Evolutionary conservation across 1,139 yeast species (phyloP).

Genomic region (Nakaseomyces bracarensis): DNA sequence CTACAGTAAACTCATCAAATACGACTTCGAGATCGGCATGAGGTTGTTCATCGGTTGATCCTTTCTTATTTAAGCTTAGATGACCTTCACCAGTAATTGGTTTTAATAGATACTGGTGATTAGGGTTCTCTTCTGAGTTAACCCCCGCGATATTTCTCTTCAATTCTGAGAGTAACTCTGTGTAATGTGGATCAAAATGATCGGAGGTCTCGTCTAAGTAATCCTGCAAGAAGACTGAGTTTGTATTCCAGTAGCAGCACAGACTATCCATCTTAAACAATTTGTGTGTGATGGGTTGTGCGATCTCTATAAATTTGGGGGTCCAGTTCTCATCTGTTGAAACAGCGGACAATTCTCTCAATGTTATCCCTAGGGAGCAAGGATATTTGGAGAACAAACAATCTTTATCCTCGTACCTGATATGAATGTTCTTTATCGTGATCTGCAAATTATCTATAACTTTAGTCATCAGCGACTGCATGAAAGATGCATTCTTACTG

Average conservation of each 20-base stretch:
- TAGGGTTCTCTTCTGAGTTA: constrained; percentile 29
- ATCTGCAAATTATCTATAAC: constrained; percentile 89
- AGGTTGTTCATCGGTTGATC: constrained; percentile 61
- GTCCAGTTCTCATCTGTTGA: constrained; percentile 82
- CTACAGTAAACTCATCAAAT: constrained; percentile 82
- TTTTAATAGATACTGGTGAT: constrained; percentile 59
- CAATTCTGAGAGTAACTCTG: constrained; percentile 7
- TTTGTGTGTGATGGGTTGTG: constrained; percentile 64
- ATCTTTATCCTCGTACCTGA: constrained; percentile 76
- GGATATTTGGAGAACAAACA: constrained; percentile 58
- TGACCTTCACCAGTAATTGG: constrained; percentile 91
- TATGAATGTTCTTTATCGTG: constrained; percentile 84
- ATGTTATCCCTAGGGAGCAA: constrained; percentile 73
- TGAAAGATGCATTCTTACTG: constrained; percentile 61
- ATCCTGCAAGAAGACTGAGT: constrained; percentile 37
- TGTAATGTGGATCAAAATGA: not conserved
- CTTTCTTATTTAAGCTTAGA: constrained; percentile 68
- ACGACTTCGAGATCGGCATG: constrained; percentile 68
- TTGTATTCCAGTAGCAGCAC: constrained; percentile 81
- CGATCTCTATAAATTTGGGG: constrained; percentile 73
- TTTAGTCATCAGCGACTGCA: constrained; percentile 80
- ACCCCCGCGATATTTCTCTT: constrained; percentile 36
- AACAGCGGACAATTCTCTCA: constrained; percentile 82
- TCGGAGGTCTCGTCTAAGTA: constrained; percentile 31
- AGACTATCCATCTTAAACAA: constrained; percentile 66